Percentiles rank a stretch among this genome's conserved stretches.
These are phyloP conservation scores for Ormosia semicastrata DNA, from an alignment of 306 rosid genomes.

Conservation along the genomic window DNA sequence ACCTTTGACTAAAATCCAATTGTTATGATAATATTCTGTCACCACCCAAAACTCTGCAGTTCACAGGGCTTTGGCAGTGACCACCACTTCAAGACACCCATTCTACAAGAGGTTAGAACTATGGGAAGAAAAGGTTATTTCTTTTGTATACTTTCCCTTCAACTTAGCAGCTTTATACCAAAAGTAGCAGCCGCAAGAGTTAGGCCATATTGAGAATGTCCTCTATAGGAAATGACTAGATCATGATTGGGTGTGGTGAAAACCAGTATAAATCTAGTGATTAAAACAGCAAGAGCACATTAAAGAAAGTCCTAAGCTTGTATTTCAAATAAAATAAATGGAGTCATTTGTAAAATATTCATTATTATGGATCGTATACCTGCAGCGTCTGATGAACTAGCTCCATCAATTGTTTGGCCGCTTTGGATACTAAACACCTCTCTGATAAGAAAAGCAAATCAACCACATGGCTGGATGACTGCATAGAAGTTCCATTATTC, in stretches of 20 bases:
- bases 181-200: not conserved
- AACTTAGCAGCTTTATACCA: not conserved
- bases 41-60: not conserved
- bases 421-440: conserved; percentile 81
- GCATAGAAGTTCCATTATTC: conserved; percentile 36
- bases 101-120: not conserved
- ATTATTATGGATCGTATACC: conserved; percentile 42
- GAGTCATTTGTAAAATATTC: conserved; percentile 14
- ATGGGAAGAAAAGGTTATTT: not conserved
- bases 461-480: conserved; percentile 56
- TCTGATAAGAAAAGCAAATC: conserved; percentile 82
- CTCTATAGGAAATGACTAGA: not conserved
- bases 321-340: conserved; percentile 22
- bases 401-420: conserved; percentile 74
- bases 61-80: not conserved
- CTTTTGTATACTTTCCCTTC: not conserved
- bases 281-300: not conserved
- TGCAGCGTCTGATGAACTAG: conserved; percentile 83
- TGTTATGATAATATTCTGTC: not conserved
- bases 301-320: not conserved
- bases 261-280: not conserved
- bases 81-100: not conserved
- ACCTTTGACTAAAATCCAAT: not conserved
- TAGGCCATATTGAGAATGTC: not conserved
- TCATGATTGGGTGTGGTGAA: not conserved